Conservation (phyloP, 1,284 basidiomycete species). For the Apiotrichum brassicae region DNA sequence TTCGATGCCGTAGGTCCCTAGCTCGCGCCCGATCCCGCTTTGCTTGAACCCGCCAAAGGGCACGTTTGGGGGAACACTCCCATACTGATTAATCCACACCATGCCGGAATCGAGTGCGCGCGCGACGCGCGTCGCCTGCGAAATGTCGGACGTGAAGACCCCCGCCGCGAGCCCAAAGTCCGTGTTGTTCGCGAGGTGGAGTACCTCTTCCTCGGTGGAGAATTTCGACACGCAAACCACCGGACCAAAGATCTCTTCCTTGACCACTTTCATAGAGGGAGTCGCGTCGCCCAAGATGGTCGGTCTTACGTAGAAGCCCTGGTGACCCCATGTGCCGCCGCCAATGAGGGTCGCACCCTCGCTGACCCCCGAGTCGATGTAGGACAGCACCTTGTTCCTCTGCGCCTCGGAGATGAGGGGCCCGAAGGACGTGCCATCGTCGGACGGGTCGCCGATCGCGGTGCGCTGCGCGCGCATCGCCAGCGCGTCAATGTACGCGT, state of each 20-base stretch:
- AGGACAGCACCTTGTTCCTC: conserved; percentile 80
- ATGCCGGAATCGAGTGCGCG: conserved; percentile 73
- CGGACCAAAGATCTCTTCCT: conserved; percentile 50
- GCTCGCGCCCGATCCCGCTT: conserved; percentile 70
- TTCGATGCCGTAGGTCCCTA: conserved; percentile 80
- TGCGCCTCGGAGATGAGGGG: conserved; percentile 78
- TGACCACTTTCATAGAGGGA: conserved; percentile 33
- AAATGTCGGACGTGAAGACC: conserved; percentile 78
- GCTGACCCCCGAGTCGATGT: conserved; percentile 78
- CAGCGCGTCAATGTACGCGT: conserved; percentile 65
- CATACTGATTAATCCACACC: conserved; percentile 85
- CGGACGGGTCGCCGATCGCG: conserved; percentile 65
- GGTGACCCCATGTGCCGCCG: conserved; percentile 52
- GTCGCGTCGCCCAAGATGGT: conserved; percentile 43
- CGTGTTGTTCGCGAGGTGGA: conserved; percentile 73
- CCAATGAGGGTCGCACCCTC: conserved; percentile 75
- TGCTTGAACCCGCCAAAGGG: conserved; percentile 93
- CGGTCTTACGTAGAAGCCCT: conserved; percentile 46
- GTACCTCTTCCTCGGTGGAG: conserved; percentile 46
- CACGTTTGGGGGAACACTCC: conserved; percentile 68
- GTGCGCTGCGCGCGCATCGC: conserved; percentile 62
- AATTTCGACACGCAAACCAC: conserved; percentile 48
- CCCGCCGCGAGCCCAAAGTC: conserved; percentile 82
- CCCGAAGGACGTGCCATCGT: conserved; percentile 66
- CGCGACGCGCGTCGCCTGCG: conserved; percentile 78